A percentile compares a stretch with the other conserved stretches of the same genome.
phyloP scores from a whole-genome alignment of 805 yeast genomes.

The Alloascoidea africana region DNA sequence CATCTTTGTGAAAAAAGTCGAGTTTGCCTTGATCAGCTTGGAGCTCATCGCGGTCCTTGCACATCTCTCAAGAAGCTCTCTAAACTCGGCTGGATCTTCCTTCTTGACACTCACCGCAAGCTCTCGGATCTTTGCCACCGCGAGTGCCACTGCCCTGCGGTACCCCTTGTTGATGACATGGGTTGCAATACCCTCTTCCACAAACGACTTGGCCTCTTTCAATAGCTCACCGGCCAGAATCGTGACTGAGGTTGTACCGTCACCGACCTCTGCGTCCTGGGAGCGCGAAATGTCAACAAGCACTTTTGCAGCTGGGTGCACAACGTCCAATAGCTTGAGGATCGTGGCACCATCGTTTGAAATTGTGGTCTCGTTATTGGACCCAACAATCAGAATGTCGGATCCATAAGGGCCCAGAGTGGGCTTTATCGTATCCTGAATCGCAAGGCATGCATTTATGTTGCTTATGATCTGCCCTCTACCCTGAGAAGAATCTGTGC shows the following conservation, averaged over 20 bases:
- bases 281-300: conserved; percentile 89
- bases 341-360: conserved; percentile 99
- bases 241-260: conserved; percentile 95
- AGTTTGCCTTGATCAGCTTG: conserved; percentile 75
- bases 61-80: conserved; percentile 74
- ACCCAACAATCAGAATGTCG: conserved; percentile 78
- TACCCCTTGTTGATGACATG: conserved; percentile 81
- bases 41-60: conserved; percentile 98
- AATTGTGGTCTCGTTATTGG: conserved; percentile 79
- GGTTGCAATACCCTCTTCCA: conserved; percentile 93
- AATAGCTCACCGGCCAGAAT: conserved; percentile 81
- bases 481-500: conserved; percentile 95
- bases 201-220: conserved; percentile 77
- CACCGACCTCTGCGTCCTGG: conserved; percentile 97
- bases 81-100: conserved; percentile 37
- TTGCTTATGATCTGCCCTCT: conserved; percentile 89
- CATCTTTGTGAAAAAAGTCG: conserved; percentile 87
- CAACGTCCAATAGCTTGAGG: conserved; percentile 79
- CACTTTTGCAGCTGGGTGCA: conserved; percentile 96
- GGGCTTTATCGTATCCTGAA: conserved; percentile 88
- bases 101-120: conserved; percentile 56
- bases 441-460: conserved; percentile 93
- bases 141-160: conserved; percentile 66
- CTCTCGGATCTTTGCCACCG: conserved; percentile 58
- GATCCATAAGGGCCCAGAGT: conserved; percentile 97